Percentiles rank a stretch among this genome's conserved stretches.
These are phyloP conservation scores for Pneumocystis canis DNA, from an alignment of 1,139 yeast genomes.

Conservation along the genomic window DNA sequence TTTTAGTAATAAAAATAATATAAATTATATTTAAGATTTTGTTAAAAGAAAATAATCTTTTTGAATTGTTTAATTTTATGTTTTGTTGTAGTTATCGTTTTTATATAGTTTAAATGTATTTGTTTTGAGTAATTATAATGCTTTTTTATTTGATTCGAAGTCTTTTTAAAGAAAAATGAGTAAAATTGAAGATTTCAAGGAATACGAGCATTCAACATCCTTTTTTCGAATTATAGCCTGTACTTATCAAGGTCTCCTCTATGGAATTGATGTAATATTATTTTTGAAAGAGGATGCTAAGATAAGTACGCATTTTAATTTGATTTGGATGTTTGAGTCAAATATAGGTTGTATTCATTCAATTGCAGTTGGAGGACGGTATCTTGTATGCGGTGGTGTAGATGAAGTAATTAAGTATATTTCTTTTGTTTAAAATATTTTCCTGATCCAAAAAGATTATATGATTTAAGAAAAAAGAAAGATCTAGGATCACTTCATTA, in stretches of 20 bases:
- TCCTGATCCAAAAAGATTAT: slow-evolving; percentile 29
- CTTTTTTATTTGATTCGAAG: background rate
- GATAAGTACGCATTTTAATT: slow-evolving; percentile 55
- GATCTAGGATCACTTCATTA: slow-evolving; percentile 83
- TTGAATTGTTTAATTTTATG: background rate
- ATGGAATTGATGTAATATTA: slow-evolving; percentile 59
- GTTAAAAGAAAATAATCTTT: background rate
- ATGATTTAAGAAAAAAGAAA: slow-evolving; percentile 84
- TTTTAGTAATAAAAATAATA: background rate
- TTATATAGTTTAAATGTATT: too few species aligned
- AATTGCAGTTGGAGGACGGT: slow-evolving; percentile 68
- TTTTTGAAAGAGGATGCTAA: slow-evolving; percentile 10
- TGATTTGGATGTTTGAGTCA: slow-evolving; percentile 90
- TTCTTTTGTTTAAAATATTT: background rate
- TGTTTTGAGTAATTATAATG: background rate
- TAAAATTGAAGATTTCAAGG: background rate
- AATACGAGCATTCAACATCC: background rate
- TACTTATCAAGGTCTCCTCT: slow-evolving; percentile 82
- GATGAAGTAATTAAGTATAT: slow-evolving; percentile 71
- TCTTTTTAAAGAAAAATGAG: background rate
- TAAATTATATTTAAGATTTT: background rate
- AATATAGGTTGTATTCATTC: slow-evolving; percentile 79
- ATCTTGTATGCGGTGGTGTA: slow-evolving; percentile 84
- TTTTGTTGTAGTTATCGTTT: background rate
- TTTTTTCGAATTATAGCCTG: slow-evolving; percentile 73